These are phyloP conservation scores for Rheum nobile DNA, from an alignment of 148 eudicot genomes.

Conservation along the genomic window DNA sequence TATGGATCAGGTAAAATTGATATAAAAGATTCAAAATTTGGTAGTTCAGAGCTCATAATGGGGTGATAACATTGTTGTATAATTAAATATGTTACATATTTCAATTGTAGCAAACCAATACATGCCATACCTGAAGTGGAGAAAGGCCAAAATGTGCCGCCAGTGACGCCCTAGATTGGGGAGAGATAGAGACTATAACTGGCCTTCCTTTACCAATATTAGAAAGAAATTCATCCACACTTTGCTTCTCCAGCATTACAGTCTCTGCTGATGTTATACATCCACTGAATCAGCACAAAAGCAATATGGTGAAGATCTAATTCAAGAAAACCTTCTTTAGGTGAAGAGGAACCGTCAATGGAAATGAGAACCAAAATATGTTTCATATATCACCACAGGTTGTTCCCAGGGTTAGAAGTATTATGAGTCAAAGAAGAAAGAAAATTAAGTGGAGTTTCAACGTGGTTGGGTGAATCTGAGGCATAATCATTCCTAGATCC, in stretches of 20 bases:
- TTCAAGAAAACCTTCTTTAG: background rate
- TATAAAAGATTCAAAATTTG: background rate
- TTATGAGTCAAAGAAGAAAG: background rate
- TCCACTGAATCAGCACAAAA: conserved; percentile 53
- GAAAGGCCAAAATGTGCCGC: conserved; percentile 83
- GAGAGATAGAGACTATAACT: conserved; percentile 81
- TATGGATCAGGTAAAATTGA: background rate
- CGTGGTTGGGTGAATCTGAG: background rate
- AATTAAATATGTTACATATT: background rate
- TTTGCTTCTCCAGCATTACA: conserved; percentile 97
- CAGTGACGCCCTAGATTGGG: conserved; percentile 95
- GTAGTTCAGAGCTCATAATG: background rate
- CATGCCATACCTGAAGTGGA: conserved; percentile 57
- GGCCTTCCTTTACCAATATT: conserved; percentile 57
- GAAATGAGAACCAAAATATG: background rate
- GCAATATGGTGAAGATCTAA: background rate
- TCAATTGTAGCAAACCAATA: background rate
- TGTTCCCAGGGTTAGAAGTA: background rate
- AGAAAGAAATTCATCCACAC: conserved; percentile 84
- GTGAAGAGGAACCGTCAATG: background rate
- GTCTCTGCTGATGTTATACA: conserved; percentile 97
- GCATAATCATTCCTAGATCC: background rate
- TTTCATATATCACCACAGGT: background rate
- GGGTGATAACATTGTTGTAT: background rate
- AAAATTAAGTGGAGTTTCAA: background rate